phyloP scores from a whole-genome alignment of 2,329 filamentous ascomycete species.

The Ceratocystis diversiconidia region DNA sequence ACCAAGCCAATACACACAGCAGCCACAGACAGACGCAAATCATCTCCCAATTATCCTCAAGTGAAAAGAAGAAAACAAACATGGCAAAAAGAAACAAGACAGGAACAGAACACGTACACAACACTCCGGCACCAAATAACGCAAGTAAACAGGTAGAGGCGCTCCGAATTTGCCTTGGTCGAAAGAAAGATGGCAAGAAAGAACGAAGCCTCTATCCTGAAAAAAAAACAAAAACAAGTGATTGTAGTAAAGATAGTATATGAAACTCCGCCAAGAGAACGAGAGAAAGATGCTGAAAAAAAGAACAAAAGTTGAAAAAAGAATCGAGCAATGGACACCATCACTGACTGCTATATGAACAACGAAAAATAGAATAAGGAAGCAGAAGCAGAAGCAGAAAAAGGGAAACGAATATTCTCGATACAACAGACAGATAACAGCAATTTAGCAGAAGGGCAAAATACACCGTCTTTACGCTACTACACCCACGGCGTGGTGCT shows the following conservation, averaged over 20 bases:
- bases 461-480: neutral
- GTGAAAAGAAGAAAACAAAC: too few species aligned
- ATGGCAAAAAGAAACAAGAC: too few species aligned
- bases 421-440: conserved; percentile 10
- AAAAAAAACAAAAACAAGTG: neutral
- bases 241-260: conserved; percentile 3
- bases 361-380: neutral
- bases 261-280: neutral
- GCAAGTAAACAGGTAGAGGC: neutral
- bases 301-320: conserved; percentile 1
- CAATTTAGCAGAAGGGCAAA: neutral
- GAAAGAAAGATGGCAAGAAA: neutral
- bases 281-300: neutral
- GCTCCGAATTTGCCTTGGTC: neutral
- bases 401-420: conserved; percentile 10
- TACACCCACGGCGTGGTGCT: neutral
- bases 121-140: neutral
- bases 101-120: too few species aligned
- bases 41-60: too few species aligned
- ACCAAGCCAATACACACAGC: too few species aligned
- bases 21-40: too few species aligned
- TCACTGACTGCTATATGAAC: neutral
- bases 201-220: neutral
- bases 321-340: neutral
- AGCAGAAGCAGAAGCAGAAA: conserved; percentile 6